phyloP scores from a whole-genome alignment of 148 eudicot genomes.

The Rhododendron ferrugineum region DNA sequence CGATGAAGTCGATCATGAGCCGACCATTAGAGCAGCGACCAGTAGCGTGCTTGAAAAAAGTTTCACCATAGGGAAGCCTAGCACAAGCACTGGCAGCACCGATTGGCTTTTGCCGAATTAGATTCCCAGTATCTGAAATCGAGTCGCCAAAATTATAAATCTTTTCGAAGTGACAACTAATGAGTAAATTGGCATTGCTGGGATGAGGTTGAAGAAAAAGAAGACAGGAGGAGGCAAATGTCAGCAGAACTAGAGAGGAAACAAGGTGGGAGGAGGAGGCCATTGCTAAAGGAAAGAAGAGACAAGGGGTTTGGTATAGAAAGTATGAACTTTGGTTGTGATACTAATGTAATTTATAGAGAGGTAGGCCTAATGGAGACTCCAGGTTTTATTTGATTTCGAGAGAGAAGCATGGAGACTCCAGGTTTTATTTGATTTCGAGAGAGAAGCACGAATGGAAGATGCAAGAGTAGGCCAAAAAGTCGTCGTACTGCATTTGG shows the following conservation, averaged over 20 bases:
- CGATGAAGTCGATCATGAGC: neutral
- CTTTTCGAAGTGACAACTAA: neutral
- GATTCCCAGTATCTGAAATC: neutral
- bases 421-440: neutral
- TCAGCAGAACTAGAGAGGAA: neutral
- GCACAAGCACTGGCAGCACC: neutral
- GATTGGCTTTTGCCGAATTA: neutral
- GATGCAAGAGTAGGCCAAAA: no score
- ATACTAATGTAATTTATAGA: no score
- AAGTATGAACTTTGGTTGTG: no score
- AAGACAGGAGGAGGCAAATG: neutral
- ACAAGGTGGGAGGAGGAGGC: neutral
- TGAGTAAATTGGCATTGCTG: neutral
- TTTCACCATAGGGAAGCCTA: neutral
- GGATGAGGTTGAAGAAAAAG: neutral
- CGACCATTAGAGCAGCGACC: neutral
- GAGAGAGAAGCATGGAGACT: no score
- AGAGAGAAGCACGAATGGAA: no score
- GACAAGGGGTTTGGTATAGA: no score
- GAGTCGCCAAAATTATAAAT: neutral
- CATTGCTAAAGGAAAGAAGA: neutral
- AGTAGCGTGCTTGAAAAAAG: neutral
- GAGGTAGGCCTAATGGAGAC: no score
- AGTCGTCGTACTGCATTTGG: no score
- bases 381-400: neutral